Percentiles rank a stretch among this genome's conserved stretches.
Evolutionary conservation across 2,329 filamentous ascomycete species (phyloP).

Genomic region (Monosporascus sp.): DNA sequence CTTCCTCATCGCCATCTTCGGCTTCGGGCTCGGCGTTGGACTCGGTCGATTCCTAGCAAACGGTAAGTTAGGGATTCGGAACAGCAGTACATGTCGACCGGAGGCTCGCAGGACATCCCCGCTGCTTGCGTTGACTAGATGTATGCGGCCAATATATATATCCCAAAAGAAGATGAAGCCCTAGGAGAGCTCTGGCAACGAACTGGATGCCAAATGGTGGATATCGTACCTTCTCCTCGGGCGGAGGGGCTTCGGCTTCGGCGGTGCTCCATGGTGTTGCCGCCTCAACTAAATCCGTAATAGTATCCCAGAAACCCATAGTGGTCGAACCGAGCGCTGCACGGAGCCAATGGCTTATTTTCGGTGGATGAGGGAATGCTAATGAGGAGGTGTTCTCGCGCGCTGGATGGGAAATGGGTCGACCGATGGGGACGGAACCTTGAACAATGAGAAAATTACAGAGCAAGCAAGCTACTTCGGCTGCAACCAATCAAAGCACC

Average conservation of each 20-base stretch:
- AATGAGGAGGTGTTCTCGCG: slow-evolving; percentile 24
- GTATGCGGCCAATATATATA: no score
- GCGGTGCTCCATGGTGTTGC: slow-evolving; percentile 60
- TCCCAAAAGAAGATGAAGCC: no score
- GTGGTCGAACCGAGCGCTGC: slow-evolving; percentile 34
- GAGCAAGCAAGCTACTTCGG: slow-evolving; percentile 34
- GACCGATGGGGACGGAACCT: slow-evolving; percentile 23
- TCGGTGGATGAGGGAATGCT: slow-evolving; percentile 28
- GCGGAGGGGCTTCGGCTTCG: slow-evolving; percentile 63
- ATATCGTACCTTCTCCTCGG: slow-evolving; percentile 54
- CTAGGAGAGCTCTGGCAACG: no score
- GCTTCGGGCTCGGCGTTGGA: slow-evolving; percentile 44
- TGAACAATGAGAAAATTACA: slow-evolving; percentile 6
- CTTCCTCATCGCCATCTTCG: slow-evolving; percentile 57
- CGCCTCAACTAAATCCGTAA: slow-evolving; percentile 60
- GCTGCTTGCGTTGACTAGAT: no score
- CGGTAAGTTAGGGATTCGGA: no score
- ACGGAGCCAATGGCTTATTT: slow-evolving; percentile 34
- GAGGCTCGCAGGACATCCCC: no score
- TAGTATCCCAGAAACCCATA: slow-evolving; percentile 65
- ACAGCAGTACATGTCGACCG: no score
- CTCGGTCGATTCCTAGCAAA: slow-evolving; percentile 35
- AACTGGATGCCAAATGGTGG: slow-evolving; percentile 12
- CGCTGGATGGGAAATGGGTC: slow-evolving; percentile 19
- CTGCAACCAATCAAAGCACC: background rate